These are phyloP conservation scores for Candida fluviatilis DNA, from an alignment of 805 yeast species.

Conservation along the genomic window DNA sequence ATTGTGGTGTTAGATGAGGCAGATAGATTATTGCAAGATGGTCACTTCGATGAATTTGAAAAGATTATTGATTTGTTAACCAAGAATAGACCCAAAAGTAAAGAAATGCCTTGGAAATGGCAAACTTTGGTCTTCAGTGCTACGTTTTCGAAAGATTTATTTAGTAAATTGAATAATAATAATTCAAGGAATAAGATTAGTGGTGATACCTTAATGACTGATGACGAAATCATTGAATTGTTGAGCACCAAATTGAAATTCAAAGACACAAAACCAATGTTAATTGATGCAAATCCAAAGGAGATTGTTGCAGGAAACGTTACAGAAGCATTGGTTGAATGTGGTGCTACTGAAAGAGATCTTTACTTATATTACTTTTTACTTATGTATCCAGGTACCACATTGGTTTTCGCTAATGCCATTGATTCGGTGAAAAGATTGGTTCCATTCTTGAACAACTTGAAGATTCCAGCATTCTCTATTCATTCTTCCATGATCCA, in stretches of 20 bases:
- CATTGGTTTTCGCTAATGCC: constrained; percentile 90
- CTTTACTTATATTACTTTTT: constrained; percentile 84
- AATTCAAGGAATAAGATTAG: constrained; percentile 19
- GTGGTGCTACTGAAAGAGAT: constrained; percentile 88
- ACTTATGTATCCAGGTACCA: constrained; percentile 80
- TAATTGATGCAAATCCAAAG: constrained; percentile 84
- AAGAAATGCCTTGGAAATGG: constrained; percentile 40
- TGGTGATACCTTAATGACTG: constrained; percentile 35
- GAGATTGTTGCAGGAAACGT: constrained; percentile 71
- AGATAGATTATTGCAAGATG: constrained; percentile 89
- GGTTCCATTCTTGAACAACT: constrained; percentile 66
- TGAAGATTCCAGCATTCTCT: constrained; percentile 67
- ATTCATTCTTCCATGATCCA: constrained; percentile 95
- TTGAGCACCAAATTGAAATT: constrained; percentile 70
- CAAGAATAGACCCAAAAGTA: constrained; percentile 42
- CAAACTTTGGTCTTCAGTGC: constrained; percentile 96
- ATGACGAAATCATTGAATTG: constrained; percentile 60
- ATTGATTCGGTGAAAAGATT: constrained; percentile 90
- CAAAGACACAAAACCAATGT: constrained; percentile 58
- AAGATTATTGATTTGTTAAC: constrained; percentile 63
- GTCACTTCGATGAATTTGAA: constrained; percentile 92
- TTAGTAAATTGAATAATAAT: constrained; percentile 60
- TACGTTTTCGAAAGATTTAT: constrained; percentile 79
- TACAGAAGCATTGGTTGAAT: constrained; percentile 84
- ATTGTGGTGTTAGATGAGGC: constrained; percentile 86